A percentile compares a stretch with the other conserved stretches of the same genome.
Conservation (phyloP, 495 filamentous ascomycete species). For the Tuber umbilicatum region DNA sequence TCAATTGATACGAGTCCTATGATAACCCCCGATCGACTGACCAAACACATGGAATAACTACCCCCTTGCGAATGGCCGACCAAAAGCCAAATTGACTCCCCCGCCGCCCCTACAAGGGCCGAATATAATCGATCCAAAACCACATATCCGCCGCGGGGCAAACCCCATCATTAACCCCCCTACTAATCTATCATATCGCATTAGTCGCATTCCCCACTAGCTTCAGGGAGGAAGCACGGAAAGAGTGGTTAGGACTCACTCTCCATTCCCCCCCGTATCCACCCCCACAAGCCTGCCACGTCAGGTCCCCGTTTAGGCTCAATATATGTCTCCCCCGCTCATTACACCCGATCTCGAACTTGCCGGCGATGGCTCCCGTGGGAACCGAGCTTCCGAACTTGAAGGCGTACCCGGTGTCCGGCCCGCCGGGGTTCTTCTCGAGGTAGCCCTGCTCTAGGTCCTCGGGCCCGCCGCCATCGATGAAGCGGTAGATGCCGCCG, state of each 20-base stretch:
- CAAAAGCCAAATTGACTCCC: not conserved
- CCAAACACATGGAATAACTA: not conserved
- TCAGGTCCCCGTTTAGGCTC: not conserved
- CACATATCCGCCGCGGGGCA: not conserved
- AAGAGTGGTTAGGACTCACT: not conserved
- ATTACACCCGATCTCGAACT: not conserved
- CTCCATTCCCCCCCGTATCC: not conserved
- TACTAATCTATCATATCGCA: not conserved
- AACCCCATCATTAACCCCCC: not conserved
- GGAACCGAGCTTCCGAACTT: not conserved
- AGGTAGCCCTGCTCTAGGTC: not conserved
- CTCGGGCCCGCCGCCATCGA: not conserved
- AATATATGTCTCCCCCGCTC: not conserved
- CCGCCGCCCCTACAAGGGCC: not conserved
- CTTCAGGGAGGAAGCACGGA: not conserved
- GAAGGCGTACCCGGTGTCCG: not conserved
- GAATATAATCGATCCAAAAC: not conserved
- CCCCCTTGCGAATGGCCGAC: not conserved
- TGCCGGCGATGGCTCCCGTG: not conserved
- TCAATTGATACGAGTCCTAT: not conserved
- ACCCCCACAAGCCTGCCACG: not conserved
- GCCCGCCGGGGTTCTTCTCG: not conserved
- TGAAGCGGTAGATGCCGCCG: not conserved
- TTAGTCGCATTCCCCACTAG: not conserved
- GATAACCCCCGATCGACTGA: not conserved